Evolutionary conservation across 2,329 filamentous ascomycete species (phyloP), one percentile per base, ranked within the genome.

Genomic region (Didymella pinodella): DNA sequence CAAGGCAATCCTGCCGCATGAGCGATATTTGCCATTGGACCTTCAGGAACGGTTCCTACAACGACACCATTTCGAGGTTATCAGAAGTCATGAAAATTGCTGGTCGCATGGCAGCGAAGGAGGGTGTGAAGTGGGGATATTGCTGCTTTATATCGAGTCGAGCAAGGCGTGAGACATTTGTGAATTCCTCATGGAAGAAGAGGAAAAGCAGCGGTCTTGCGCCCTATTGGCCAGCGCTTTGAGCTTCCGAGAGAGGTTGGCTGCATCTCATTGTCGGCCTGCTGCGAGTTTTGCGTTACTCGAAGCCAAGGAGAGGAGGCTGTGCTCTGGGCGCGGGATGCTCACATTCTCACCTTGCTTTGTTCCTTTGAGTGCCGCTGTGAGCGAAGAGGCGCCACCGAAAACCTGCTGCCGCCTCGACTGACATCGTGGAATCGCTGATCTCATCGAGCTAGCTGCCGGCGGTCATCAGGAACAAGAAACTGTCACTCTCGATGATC

Each of bases 401-500:
- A 25, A 10, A 36, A 22, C 16, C 22, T 40, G 40, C 46, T 38
- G 34, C n/a, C 28, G 31, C 26, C 34, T 22, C 29, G 34, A 46
- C 26, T 26, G 31, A 41, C 36, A 41, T 34, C 34, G 26, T 46
- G 28, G 46, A 43, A 32, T 54, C 18, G 51, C 32, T 20, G 40
- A 46, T 32, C 51, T 29, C 28, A 41, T 48, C 10, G 25, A 59
- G 47, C 41, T 59, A 54, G 56, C 31, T 54, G 56, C 45, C 40
- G 56, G 40, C 25, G 38, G 31, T 41, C 56, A 54, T 38, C 56
- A 59, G 56, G 56, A 59, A 59, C 56, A 51, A 46, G 50, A 43
- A 54, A 47, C 46, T 58, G 56, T 54, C 56, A 36, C 34, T 54
- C 38, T 54, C 28, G 46, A 44, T 45, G 57, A 60, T 60, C 57